Evolutionary conservation across 2,329 filamentous ascomycete genomes (phyloP).

Genomic region (Colletotrichum chrysophilum): DNA sequence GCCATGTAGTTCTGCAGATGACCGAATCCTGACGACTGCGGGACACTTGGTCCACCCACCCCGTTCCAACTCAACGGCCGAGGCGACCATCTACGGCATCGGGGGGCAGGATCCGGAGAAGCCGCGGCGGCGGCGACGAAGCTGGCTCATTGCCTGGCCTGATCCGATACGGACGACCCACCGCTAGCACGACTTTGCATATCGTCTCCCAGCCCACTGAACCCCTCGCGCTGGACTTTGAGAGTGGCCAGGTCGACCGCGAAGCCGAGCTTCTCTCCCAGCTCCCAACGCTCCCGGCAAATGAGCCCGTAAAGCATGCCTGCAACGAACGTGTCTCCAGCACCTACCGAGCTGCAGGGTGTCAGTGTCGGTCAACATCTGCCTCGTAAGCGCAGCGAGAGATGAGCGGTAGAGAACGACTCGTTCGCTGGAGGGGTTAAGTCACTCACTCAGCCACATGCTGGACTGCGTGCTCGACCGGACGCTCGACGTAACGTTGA

Average conservation of each 20-base stretch:
- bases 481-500: slow-evolving; percentile 41
- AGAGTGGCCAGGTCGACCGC: slow-evolving; percentile 70
- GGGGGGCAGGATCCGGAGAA: slow-evolving; percentile 1
- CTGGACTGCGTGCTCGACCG: slow-evolving; percentile 43
- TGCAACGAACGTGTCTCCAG: slow-evolving; percentile 78
- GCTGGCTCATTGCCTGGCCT: background rate
- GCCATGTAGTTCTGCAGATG: background rate
- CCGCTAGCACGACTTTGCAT: slow-evolving; percentile 22
- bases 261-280: slow-evolving; percentile 57
- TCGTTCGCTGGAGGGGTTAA: background rate
- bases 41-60: background rate
- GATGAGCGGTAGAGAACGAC: background rate
- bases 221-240: slow-evolving; percentile 73
- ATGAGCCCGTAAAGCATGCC: slow-evolving; percentile 70
- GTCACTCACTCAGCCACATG: slow-evolving; percentile 64
- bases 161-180: slow-evolving; percentile 23
- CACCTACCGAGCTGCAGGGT: slow-evolving; percentile 67
- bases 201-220: slow-evolving; percentile 53
- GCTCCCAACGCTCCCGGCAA: slow-evolving; percentile 55
- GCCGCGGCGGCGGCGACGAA: background rate
- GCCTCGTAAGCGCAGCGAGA: background rate
- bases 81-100: slow-evolving; percentile 15
- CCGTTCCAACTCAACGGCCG: slow-evolving; percentile 11
- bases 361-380: background rate
- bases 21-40: slow-evolving; percentile 10